A percentile compares a stretch with the other conserved stretches of the same genome.
Conservation (phyloP, 306 rosid genomes). For the Mimosa bimucronata region DNA sequence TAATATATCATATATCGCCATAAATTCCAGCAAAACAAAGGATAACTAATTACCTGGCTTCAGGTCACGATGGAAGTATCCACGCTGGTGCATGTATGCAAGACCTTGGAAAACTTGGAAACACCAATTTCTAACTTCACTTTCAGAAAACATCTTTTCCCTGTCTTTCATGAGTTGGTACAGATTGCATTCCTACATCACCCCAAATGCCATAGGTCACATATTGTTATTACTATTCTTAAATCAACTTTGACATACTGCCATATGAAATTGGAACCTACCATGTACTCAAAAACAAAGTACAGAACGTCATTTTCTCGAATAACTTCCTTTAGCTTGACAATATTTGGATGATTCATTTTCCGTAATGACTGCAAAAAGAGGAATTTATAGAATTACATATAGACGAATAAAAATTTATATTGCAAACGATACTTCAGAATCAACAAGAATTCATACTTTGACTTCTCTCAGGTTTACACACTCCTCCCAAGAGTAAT, state of each 20-base stretch:
- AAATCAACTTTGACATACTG: background rate
- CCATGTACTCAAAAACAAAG: slow-evolving; percentile 98
- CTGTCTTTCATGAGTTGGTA: slow-evolving; percentile 96
- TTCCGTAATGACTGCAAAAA: slow-evolving; percentile 80
- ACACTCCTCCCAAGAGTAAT: slow-evolving; percentile 98
- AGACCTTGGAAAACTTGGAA: slow-evolving; percentile 99
- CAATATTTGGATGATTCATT: slow-evolving; percentile 96
- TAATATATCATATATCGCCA: background rate
- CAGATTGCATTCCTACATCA: slow-evolving; percentile 80
- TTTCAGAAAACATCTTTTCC: slow-evolving; percentile 80
- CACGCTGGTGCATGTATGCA: slow-evolving; percentile 96
- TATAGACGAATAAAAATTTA: slow-evolving; percentile 18
- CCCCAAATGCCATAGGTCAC: slow-evolving; percentile 30
- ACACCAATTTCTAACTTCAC: slow-evolving; percentile 90
- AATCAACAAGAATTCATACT: slow-evolving; percentile 48
- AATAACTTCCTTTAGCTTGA: slow-evolving; percentile 97
- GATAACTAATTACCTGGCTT: slow-evolving; percentile 77
- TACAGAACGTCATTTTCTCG: slow-evolving; percentile 83
- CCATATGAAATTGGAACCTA: slow-evolving; percentile 40
- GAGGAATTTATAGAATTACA: background rate
- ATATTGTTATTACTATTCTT: slow-evolving; percentile 12
- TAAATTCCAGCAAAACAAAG: slow-evolving; percentile 10
- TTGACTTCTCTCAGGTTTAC: slow-evolving; percentile 93
- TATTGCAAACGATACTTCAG: background rate
- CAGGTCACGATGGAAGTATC: slow-evolving; percentile 98